Evolutionary conservation across 257 asterid genomes (phyloP).

Genomic region (Ocimum tenuiflorum): DNA sequence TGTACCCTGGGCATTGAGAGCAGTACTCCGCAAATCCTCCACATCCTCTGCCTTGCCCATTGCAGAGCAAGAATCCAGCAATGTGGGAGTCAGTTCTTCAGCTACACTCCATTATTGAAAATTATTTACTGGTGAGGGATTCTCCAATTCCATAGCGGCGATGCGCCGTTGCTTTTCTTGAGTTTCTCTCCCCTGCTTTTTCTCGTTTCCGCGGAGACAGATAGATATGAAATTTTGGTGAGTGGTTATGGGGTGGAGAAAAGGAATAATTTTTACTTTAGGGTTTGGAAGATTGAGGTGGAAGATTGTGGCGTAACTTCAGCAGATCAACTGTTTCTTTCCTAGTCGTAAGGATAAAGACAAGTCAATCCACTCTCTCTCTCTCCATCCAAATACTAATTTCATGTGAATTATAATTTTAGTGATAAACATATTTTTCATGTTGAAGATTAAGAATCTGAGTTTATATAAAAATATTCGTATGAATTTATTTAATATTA

Average conservation of each 20-base stretch:
- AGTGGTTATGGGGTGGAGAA: slow-evolving; percentile 42
- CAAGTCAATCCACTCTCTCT: slow-evolving; percentile 14
- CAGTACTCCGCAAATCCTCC: slow-evolving; percentile 35
- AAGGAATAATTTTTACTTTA: slow-evolving; percentile 24
- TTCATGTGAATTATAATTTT: too few relatives aligned
- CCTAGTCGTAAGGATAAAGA: slow-evolving; percentile 27
- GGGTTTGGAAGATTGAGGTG: slow-evolving; percentile 35
- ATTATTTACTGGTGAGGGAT: slow-evolving; percentile 26
- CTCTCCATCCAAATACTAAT: too few relatives aligned
- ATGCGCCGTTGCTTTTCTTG: neutral
- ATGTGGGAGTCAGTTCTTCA: slow-evolving; percentile 41
- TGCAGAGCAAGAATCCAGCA: slow-evolving; percentile 29
- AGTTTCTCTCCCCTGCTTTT: neutral
- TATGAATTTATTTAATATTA: too few relatives aligned
- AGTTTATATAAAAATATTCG: too few relatives aligned
- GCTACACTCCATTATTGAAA: slow-evolving; percentile 45
- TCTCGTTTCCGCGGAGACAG: slow-evolving; percentile 6
- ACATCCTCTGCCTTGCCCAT: slow-evolving; percentile 80
- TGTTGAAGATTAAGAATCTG: too few relatives aligned
- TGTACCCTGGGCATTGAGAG: slow-evolving; percentile 43
- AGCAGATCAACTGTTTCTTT: slow-evolving; percentile 40
- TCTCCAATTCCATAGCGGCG: slow-evolving; percentile 17
- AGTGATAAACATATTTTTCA: too few relatives aligned
- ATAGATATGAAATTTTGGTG: slow-evolving; percentile 26
- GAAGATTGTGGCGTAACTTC: slow-evolving; percentile 43